Evolutionary conservation across 192 early-diverging fungal genomes (phyloP).

Genomic region (Dissophora globulifera): DNA sequence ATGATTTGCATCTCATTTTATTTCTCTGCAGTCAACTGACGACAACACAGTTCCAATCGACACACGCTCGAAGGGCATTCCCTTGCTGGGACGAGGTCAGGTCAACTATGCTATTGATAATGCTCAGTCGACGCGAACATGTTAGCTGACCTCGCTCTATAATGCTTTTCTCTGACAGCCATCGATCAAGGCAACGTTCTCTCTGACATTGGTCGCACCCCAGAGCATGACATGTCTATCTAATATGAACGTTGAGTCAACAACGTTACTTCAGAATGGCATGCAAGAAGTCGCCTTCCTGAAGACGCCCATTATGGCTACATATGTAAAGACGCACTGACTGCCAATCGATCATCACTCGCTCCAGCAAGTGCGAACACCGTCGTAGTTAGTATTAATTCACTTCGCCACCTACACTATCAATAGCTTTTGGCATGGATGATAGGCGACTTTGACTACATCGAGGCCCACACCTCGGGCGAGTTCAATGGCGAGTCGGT

Average conservation of each 20-base stretch:
- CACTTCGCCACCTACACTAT: too few species aligned
- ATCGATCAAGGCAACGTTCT: conserved; percentile 64
- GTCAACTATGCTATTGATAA: too few species aligned
- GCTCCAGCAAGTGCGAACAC: too few species aligned
- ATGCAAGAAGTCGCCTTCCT: conserved; percentile 46
- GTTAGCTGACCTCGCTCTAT: not conserved
- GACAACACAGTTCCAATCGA: conserved; percentile 96
- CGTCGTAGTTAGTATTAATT: too few species aligned
- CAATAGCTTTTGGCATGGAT: conserved; percentile 68
- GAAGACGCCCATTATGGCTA: conserved; percentile 52
- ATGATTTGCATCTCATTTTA: not conserved
- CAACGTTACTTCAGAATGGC: conserved; percentile 16
- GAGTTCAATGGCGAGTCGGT: conserved; percentile 55
- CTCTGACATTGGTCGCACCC: conserved; percentile 58
- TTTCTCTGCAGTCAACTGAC: conserved; percentile 72
- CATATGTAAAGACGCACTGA: conserved; percentile 32
- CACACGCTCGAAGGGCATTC: conserved; percentile 88
- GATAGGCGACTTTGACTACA: conserved; percentile 59
- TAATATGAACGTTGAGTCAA: conserved; percentile 58
- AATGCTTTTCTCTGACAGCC: conserved; percentile 44
- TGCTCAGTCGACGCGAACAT: too few species aligned
- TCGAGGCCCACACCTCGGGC: conserved; percentile 43
- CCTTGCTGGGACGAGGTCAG: conserved; percentile 93
- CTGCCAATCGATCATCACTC: too few species aligned
- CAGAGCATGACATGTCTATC: conserved; percentile 58